Conservation (phyloP, 257 asterid genomes). For the Mentha longifolia region DNA sequence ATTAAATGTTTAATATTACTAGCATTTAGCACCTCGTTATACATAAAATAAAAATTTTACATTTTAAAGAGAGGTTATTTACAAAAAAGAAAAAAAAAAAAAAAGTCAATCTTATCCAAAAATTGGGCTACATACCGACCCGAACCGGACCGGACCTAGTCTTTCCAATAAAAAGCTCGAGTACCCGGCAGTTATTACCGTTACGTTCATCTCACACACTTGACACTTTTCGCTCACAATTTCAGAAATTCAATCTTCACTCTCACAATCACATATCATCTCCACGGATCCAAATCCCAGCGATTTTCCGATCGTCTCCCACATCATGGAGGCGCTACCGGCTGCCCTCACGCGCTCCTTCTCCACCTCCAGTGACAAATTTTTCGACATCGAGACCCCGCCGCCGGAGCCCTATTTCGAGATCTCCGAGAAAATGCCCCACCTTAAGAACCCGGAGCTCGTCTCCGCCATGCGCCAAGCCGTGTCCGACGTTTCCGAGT, state of each 20-base stretch:
- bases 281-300: constrained; percentile 84
- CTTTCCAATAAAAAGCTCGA: too few species aligned
- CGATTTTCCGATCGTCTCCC: constrained; percentile 78
- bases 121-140: not conserved
- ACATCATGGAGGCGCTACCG: constrained; percentile 69
- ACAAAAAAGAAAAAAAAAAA: too few species aligned
- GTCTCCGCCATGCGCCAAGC: constrained; percentile 71
- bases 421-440: constrained; percentile 82
- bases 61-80: too few species aligned
- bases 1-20: too few species aligned
- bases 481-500: constrained; percentile 70
- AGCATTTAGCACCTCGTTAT: too few species aligned
- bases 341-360: constrained; percentile 56
- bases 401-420: constrained; percentile 72
- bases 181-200: constrained; percentile 27
- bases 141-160: not conserved
- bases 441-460: constrained; percentile 68
- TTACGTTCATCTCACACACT: too few species aligned
- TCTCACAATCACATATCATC: not conserved
- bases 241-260: too few species aligned
- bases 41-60: too few species aligned
- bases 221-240: too few species aligned
- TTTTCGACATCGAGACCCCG: constrained; percentile 59
- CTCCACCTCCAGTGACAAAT: constrained; percentile 37
- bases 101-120: too few species aligned